A percentile compares a stretch with the other conserved stretches of the same genome.
These are phyloP conservation scores for Globisporangium barbulae DNA, from an alignment of 352 stramenopile genomes.

Conservation along the genomic window DNA sequence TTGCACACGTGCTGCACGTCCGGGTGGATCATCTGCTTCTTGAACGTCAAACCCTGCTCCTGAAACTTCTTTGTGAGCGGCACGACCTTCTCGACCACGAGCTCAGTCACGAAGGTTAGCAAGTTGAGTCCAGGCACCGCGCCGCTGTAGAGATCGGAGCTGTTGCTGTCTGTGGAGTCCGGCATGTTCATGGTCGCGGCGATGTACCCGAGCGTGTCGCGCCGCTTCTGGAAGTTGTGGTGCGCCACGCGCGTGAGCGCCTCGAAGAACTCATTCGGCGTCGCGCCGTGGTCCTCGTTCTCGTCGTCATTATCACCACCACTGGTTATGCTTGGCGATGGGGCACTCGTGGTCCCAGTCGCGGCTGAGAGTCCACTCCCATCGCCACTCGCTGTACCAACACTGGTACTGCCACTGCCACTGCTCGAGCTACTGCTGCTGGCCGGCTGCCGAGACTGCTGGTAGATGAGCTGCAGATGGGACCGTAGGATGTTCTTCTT, in stretches of 20 bases:
- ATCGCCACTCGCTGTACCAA: neutral
- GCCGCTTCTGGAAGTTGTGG: slow-evolving; percentile 68
- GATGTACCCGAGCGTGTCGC: slow-evolving; percentile 35
- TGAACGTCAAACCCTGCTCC: slow-evolving; percentile 78
- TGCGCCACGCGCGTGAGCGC: slow-evolving; percentile 63
- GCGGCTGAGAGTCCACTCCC: neutral
- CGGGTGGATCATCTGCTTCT: slow-evolving; percentile 79
- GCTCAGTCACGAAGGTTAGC: slow-evolving; percentile 44
- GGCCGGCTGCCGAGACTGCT: slow-evolving; percentile 42
- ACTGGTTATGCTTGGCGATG: neutral
- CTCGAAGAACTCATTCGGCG: slow-evolving; percentile 81
- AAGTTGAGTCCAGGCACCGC: slow-evolving; percentile 19
- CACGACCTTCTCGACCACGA: slow-evolving; percentile 64
- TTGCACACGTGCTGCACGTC: slow-evolving; percentile 79
- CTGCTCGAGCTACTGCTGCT: neutral
- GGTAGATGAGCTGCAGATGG: slow-evolving; percentile 70
- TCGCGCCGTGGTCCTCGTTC: slow-evolving; percentile 53
- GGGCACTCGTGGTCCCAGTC: neutral
- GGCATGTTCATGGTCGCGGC: slow-evolving; percentile 32
- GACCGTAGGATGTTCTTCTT: slow-evolving; percentile 82
- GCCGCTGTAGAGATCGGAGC: neutral
- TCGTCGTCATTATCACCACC: slow-evolving; percentile 38
- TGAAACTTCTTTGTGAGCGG: slow-evolving; percentile 77
- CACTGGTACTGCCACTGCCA: neutral
- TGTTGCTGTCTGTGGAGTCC: neutral